Evolutionary conservation across 345 rosid species (phyloP).

Genomic region (Gossypium sturtianum): DNA sequence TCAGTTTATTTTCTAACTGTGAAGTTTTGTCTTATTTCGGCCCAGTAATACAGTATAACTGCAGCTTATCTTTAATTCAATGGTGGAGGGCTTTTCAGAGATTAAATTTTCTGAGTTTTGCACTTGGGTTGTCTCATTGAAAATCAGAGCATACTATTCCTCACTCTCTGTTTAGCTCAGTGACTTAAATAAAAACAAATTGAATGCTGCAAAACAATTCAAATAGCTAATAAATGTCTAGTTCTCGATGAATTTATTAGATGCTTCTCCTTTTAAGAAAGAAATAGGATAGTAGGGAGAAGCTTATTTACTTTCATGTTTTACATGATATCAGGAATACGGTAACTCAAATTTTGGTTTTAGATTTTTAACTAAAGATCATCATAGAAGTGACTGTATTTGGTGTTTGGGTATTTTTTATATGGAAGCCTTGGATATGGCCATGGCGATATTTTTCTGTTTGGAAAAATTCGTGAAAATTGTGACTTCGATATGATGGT

Average conservation of each 20-base stretch:
- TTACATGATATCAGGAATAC: background rate
- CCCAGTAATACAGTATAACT: background rate
- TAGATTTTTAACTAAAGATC: background rate
- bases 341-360: background rate
- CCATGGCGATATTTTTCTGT: background rate
- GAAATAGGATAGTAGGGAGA: background rate
- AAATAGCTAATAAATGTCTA: background rate
- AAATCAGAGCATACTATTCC: slow-evolving; percentile 1
- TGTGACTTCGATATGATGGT: slow-evolving; percentile 1
- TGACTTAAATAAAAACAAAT: background rate
- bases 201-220: background rate
- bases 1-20: background rate
- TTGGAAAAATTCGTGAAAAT: background rate
- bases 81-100: slow-evolving; percentile 11
- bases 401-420: background rate
- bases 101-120: slow-evolving; percentile 6
- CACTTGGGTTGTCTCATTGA: slow-evolving; percentile 8
- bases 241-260: background rate
- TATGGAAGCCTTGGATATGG: background rate
- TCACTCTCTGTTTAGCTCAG: background rate
- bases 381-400: background rate
- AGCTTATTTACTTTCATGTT: background rate
- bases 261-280: background rate
- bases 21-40: background rate
- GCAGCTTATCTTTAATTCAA: background rate